phyloP scores from a whole-genome alignment of 2,329 filamentous ascomycete genomes.

The Penicillium sp. region DNA sequence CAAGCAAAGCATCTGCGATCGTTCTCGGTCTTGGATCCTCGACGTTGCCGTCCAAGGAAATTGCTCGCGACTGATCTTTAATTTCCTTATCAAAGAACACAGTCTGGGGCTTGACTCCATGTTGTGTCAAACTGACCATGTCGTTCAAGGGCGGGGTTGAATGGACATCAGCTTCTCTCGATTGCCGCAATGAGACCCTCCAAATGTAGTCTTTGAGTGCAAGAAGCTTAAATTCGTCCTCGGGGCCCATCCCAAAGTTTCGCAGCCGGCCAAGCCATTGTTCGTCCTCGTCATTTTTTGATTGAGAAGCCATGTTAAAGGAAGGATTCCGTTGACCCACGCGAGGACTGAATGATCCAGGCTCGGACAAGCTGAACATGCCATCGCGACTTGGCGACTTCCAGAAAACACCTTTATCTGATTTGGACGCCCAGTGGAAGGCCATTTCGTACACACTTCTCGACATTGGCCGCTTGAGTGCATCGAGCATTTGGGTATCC shows the following conservation, averaged over 20 bases:
- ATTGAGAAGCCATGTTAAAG: slow-evolving; percentile 57
- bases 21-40: slow-evolving; percentile 61
- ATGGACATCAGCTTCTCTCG: slow-evolving; percentile 47
- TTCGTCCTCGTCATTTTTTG: slow-evolving; percentile 88
- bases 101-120: slow-evolving; percentile 79
- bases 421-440: slow-evolving; percentile 77
- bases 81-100: slow-evolving; percentile 84
- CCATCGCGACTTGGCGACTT: slow-evolving; percentile 68
- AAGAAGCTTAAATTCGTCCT: slow-evolving; percentile 88
- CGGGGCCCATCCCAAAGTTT: slow-evolving; percentile 74
- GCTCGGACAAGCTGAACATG: slow-evolving; percentile 64
- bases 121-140: slow-evolving; percentile 70
- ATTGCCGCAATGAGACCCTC: slow-evolving; percentile 72
- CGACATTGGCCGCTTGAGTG: slow-evolving; percentile 76
- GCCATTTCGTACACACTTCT: slow-evolving; percentile 81
- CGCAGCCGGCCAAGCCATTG: slow-evolving; percentile 83
- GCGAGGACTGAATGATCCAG: slow-evolving; percentile 57
- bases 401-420: slow-evolving; percentile 85
- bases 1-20: slow-evolving; percentile 84
- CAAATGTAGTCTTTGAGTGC: slow-evolving; percentile 87
- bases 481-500: slow-evolving; percentile 73
- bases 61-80: slow-evolving; percentile 46
- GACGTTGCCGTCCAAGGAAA: slow-evolving; percentile 29
- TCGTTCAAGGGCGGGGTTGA: slow-evolving; percentile 57
- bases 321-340: slow-evolving; percentile 46